Percentiles rank a stretch among this genome's conserved stretches.
phyloP scores from a whole-genome alignment of 345 rosid species.

The Gossypium herbaceum region DNA sequence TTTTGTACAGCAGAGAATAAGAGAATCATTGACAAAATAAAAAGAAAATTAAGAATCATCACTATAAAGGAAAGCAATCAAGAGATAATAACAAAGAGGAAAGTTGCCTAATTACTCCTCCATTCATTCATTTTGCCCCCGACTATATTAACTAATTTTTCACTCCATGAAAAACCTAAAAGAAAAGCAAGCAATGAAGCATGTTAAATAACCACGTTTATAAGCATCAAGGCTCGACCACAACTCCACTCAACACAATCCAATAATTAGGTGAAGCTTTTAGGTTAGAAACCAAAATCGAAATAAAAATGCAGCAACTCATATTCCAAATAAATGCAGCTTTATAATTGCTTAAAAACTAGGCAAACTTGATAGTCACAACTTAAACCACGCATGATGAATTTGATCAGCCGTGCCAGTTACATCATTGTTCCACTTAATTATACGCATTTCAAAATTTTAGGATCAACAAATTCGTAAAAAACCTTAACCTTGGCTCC shows the following conservation, averaged over 20 bases:
- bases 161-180: not conserved
- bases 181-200: not conserved
- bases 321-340: not conserved
- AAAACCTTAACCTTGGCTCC: not conserved
- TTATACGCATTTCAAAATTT: too few relatives aligned
- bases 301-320: not conserved
- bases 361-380: not conserved
- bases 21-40: too few relatives aligned
- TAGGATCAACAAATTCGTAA: too few relatives aligned
- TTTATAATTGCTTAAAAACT: not conserved
- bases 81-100: too few relatives aligned
- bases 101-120: too few relatives aligned
- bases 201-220: not conserved
- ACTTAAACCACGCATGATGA: not conserved
- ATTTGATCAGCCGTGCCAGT: too few relatives aligned
- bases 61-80: too few relatives aligned
- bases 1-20: too few relatives aligned
- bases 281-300: not conserved
- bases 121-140: too few relatives aligned
- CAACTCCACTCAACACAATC: not conserved
- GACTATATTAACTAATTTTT: not conserved
- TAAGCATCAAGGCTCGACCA: not conserved
- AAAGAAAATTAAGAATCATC: too few relatives aligned
- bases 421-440: too few relatives aligned
- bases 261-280: not conserved